These are phyloP conservation scores for Hypsizygus marmoreus DNA, from an alignment of 768 basidiomycete species.

Conservation along the genomic window DNA sequence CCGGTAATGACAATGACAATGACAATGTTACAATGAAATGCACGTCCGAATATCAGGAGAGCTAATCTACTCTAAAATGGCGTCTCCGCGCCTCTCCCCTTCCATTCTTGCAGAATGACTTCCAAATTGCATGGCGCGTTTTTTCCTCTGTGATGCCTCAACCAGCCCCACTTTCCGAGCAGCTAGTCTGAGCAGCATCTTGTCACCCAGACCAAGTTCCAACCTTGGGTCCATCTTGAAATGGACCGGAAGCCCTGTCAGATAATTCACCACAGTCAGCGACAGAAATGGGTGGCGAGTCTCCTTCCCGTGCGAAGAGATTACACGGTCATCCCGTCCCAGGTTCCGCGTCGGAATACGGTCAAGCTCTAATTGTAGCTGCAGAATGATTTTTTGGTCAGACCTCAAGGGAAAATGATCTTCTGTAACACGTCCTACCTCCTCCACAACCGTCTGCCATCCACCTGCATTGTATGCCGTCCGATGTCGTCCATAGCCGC, in stretches of 20 bases:
- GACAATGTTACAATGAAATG: no score
- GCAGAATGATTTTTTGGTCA: slow-evolving; percentile 9
- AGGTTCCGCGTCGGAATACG: slow-evolving; percentile 88
- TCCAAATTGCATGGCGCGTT: slow-evolving; percentile 98
- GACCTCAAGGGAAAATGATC: not conserved
- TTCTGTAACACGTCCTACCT: slow-evolving; percentile 48
- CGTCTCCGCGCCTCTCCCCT: slow-evolving; percentile 60
- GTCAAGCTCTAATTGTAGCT: slow-evolving; percentile 90
- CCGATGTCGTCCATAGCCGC: slow-evolving; percentile 90
- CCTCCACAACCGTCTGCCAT: slow-evolving; percentile 78
- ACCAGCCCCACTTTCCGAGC: slow-evolving; percentile 73
- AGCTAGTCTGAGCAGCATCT: slow-evolving; percentile 77
- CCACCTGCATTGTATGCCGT: slow-evolving; percentile 66
- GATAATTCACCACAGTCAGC: slow-evolving; percentile 72
- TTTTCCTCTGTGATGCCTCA: slow-evolving; percentile 76
- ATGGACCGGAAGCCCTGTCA: slow-evolving; percentile 79
- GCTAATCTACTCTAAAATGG: slow-evolving; percentile 32
- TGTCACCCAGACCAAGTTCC: slow-evolving; percentile 84
- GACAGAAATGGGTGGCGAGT: slow-evolving; percentile 90
- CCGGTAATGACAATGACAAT: no score
- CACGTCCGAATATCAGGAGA: no score
- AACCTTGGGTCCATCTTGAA: slow-evolving; percentile 78
- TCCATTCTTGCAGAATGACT: slow-evolving; percentile 86
- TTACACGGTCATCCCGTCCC: slow-evolving; percentile 91
- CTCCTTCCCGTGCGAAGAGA: slow-evolving; percentile 91